Percentiles rank a stretch among this genome's conserved stretches.
These are phyloP conservation scores for Komagataella phaffii DNA, from an alignment of 805 yeast species.

Conservation along the genomic window DNA sequence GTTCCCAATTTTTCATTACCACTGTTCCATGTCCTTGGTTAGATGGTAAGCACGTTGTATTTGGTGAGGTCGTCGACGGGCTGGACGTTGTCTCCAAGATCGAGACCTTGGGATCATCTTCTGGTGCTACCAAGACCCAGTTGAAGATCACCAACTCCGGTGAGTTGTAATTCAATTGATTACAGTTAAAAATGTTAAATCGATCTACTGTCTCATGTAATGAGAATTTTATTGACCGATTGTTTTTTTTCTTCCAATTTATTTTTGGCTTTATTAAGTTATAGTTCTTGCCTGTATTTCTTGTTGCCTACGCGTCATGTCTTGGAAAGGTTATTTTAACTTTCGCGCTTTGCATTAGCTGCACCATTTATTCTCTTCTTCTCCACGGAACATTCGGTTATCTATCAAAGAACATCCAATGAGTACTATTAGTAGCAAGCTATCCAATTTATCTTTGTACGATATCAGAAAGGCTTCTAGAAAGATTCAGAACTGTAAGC, in stretches of 20 bases:
- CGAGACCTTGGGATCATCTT: constrained; percentile 45
- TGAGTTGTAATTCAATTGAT: constrained; percentile 26
- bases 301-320: background rate
- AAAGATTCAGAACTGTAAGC: constrained; percentile 20
- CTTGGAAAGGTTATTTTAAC: background rate
- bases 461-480: constrained; percentile 16
- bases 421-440: background rate
- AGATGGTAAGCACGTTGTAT: constrained; percentile 91
- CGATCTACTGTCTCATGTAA: background rate
- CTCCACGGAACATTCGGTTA: background rate
- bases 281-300: background rate
- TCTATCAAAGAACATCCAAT: background rate
- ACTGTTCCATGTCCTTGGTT: constrained; percentile 81
- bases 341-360: background rate
- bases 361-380: background rate
- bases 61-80: constrained; percentile 86
- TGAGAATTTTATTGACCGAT: background rate
- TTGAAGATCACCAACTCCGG: constrained; percentile 45
- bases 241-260: background rate
- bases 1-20: constrained; percentile 94
- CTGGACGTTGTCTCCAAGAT: constrained; percentile 74
- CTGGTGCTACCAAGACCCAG: constrained; percentile 32
- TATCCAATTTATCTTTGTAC: constrained; percentile 9
- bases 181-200: background rate
- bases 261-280: background rate